phyloP scores from a whole-genome alignment of 306 rosid species.

The Begonia peltatifolia region DNA sequence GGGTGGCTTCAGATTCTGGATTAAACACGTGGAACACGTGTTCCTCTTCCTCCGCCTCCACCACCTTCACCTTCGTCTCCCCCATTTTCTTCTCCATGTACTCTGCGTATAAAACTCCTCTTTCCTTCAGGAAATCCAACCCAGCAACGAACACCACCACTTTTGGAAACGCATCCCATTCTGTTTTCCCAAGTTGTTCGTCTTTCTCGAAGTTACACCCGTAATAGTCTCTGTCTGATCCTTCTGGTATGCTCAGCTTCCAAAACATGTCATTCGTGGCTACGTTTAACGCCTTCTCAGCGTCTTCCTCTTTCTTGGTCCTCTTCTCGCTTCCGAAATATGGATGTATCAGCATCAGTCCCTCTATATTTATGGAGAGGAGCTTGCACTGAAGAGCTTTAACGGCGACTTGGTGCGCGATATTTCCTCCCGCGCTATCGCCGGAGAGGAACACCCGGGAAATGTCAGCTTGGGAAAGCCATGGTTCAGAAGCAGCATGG shows the following conservation, averaged over 20 bases:
- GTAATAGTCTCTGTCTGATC: slow-evolving; percentile 29
- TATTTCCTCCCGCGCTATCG: slow-evolving; percentile 92
- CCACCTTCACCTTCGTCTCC: slow-evolving; percentile 33
- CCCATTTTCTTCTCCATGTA: slow-evolving; percentile 40
- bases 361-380: slow-evolving; percentile 27
- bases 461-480: slow-evolving; percentile 36
- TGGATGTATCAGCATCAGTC: slow-evolving; percentile 56
- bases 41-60: slow-evolving; percentile 36
- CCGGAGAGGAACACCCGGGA: slow-evolving; percentile 62
- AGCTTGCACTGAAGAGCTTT: slow-evolving; percentile 15
- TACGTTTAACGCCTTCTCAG: slow-evolving; percentile 15
- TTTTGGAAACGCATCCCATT: slow-evolving; percentile 43
- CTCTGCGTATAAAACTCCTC: slow-evolving; percentile 60
- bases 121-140: slow-evolving; percentile 56
- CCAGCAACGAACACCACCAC: slow-evolving; percentile 67
- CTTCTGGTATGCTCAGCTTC: slow-evolving; percentile 57
- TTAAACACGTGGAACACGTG: slow-evolving; percentile 47
- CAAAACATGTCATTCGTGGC: slow-evolving; percentile 40
- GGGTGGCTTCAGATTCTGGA: slow-evolving; percentile 46
- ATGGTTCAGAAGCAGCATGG: slow-evolving; percentile 32
- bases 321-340: slow-evolving; percentile 76
- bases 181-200: slow-evolving; percentile 9
- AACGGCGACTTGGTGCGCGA: slow-evolving; percentile 48
- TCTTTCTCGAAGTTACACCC: slow-evolving; percentile 55
- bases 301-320: slow-evolving; percentile 33